Conservation (phyloP, 225 moss, liverwort and hornwort species). For the Rhytidiadelphus loreus region DNA sequence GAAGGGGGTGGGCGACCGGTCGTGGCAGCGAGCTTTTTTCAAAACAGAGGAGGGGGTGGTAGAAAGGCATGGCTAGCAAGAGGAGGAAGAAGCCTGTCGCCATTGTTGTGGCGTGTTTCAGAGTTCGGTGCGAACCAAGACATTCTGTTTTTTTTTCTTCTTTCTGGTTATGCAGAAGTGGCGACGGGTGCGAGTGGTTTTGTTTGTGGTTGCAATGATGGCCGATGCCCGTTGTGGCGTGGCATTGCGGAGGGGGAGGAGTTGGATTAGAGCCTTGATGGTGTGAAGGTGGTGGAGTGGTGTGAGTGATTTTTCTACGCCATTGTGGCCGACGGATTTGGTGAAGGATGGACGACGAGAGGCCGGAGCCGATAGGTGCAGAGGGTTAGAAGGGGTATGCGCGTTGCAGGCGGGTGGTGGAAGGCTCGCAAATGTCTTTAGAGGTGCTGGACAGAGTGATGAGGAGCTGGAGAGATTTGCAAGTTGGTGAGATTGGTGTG, state of each 20-base stretch:
- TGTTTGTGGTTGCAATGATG: not conserved
- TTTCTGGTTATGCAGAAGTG: not conserved
- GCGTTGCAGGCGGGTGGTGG: not conserved
- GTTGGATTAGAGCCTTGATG: not conserved
- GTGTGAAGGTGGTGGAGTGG: not conserved
- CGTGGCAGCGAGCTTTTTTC: not conserved
- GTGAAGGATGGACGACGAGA: not conserved
- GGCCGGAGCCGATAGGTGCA: not conserved
- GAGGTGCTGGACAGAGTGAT: not conserved
- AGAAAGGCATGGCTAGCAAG: not conserved
- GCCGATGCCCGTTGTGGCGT: not conserved
- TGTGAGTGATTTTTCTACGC: not conserved
- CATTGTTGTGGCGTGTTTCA: not conserved
- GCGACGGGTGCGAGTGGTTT: not conserved
- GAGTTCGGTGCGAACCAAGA: not conserved
- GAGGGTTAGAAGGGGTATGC: not conserved
- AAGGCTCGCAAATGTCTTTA: not conserved
- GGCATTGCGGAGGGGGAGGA: conserved; percentile 1
- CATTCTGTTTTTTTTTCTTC: not conserved
- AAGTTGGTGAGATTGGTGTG: not conserved
- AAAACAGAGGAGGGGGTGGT: not conserved
- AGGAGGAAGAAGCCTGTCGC: not conserved
- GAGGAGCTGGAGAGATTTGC: conserved; percentile 1
- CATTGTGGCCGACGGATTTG: not conserved
- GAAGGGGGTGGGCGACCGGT: not conserved